Evolutionary conservation across 2,329 filamentous ascomycete genomes (phyloP), one percentile per base, ranked within the genome.

Genomic region (Ceratocystis destructans): DNA sequence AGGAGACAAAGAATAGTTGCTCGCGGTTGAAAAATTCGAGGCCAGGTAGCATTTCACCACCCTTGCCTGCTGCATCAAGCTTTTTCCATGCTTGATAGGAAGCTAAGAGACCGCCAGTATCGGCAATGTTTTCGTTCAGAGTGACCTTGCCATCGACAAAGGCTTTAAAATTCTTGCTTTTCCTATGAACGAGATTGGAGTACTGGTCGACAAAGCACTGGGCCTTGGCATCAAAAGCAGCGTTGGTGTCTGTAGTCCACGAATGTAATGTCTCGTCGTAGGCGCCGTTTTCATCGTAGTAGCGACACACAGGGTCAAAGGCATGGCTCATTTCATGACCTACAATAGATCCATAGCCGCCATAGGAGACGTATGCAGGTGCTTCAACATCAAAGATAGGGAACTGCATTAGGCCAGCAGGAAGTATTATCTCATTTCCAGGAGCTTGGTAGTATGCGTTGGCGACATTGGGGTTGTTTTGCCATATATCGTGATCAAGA

Each of bases 201-300:
- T 87, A 89, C 74, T 89, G 85, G n/a, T 87, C 76, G 1, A 87
- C 76, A 68, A 89, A 88, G 73, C 87, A 89, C 68, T 85, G 75
- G 0, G 84, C 79, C 59, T 81, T 81, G 64, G 83, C 75, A 64
- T 81, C 73, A 71, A 88, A 89, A 1, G 77, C 81, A 3, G 78
- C 71, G 2, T 85, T 77, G 1, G 85, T 88, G 45, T 76, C 72
- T 7, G 84, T 76, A 17, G 83, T 82, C 85, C 85, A 88, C 86
- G 86, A 88, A 68, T 0, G 37, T 15, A 12, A 4, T 12, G 37
- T 15, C 37, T 85, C 79, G 0, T 81, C 85, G 71, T 81, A 82
- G 71, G 85, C 86, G 25, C 84, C 86, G 53, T 80, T 82, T 69
- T 84, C 77, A 70, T 89, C 84, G 69, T 83, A 88, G 70, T 85